A percentile compares a stretch with the other conserved stretches of the same genome.
These are phyloP conservation scores for Colletotrichum destructivum DNA, from an alignment of 2,329 filamentous ascomycete genomes.

Conservation along the genomic window DNA sequence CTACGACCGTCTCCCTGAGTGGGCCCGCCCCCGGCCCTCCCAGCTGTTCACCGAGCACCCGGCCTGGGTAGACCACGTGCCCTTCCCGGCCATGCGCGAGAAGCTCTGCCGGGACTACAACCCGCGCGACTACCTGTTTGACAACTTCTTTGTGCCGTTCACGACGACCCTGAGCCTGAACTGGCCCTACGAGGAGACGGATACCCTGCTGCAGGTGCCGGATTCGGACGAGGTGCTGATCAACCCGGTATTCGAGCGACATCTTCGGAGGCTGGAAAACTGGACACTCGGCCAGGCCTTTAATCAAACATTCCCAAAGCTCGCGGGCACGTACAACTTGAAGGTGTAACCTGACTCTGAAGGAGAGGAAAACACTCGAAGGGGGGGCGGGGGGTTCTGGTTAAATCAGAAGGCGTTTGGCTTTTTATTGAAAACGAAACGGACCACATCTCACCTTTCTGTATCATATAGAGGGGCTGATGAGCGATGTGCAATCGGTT, in stretches of 20 bases:
- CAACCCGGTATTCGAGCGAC: slow-evolving; percentile 88
- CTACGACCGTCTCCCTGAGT: slow-evolving; percentile 82
- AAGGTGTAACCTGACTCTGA: slow-evolving; percentile 44
- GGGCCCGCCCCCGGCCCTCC: slow-evolving; percentile 75
- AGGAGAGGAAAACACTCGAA: too few species aligned
- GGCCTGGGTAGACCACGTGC: slow-evolving; percentile 86
- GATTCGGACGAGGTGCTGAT: slow-evolving; percentile 79
- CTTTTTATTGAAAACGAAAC: too few species aligned
- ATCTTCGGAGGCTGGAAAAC: slow-evolving; percentile 81
- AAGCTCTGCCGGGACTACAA: slow-evolving; percentile 68
- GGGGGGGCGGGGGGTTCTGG: too few species aligned
- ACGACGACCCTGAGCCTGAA: slow-evolving; percentile 83
- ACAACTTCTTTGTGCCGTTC: slow-evolving; percentile 87
- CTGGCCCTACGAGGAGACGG: slow-evolving; percentile 85
- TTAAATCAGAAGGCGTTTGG: not conserved
- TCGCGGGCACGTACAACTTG: slow-evolving; percentile 62
- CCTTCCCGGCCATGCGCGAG: slow-evolving; percentile 85
- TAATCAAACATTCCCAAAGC: slow-evolving; percentile 72
- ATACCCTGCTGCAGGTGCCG: slow-evolving; percentile 75
- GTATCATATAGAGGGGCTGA: not conserved
- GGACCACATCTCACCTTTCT: not conserved
- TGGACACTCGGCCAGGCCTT: slow-evolving; percentile 85
- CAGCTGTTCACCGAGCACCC: slow-evolving; percentile 81
- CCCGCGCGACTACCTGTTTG: slow-evolving; percentile 73
- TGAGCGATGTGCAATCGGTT: not conserved